Percentiles rank a stretch among this genome's conserved stretches.
Conservation (phyloP, 768 basidiomycete genomes). For the Calvatia gigantea region DNA sequence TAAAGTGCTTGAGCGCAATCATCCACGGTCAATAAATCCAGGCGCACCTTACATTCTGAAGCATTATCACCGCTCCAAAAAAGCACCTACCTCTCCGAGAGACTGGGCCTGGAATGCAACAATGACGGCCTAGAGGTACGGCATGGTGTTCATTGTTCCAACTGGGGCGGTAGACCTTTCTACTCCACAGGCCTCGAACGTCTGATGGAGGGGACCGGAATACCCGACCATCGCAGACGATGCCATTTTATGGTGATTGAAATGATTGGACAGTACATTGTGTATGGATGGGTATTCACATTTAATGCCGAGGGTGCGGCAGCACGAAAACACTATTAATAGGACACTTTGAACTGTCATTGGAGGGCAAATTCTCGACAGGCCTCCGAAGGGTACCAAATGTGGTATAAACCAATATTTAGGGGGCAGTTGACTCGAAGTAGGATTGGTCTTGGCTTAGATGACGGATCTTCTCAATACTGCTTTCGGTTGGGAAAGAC, state of each 20-base stretch:
- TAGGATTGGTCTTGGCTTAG: neutral
- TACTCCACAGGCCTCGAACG: neutral
- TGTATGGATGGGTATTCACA: neutral
- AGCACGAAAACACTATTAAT: neutral
- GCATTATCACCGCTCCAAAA: neutral
- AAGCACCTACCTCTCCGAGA: neutral
- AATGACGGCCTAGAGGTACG: neutral
- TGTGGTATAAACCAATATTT: neutral
- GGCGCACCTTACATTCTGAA: neutral
- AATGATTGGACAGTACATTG: neutral
- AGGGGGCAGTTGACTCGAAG: neutral
- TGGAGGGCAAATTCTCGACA: neutral
- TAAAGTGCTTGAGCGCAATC: neutral
- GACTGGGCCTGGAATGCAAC: neutral
- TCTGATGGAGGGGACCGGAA: slow-evolving; percentile 1
- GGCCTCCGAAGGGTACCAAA: neutral
- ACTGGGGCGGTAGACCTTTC: neutral
- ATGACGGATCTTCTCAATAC: neutral
- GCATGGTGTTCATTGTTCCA: neutral
- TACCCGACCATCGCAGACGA: neutral
- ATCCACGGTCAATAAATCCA: neutral
- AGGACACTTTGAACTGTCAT: neutral
- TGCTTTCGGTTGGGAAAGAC: no score
- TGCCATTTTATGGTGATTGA: neutral
- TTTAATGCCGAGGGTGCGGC: neutral